phyloP scores from a whole-genome alignment of 352 stramenopile species.

The Pythium dissotocum region DNA sequence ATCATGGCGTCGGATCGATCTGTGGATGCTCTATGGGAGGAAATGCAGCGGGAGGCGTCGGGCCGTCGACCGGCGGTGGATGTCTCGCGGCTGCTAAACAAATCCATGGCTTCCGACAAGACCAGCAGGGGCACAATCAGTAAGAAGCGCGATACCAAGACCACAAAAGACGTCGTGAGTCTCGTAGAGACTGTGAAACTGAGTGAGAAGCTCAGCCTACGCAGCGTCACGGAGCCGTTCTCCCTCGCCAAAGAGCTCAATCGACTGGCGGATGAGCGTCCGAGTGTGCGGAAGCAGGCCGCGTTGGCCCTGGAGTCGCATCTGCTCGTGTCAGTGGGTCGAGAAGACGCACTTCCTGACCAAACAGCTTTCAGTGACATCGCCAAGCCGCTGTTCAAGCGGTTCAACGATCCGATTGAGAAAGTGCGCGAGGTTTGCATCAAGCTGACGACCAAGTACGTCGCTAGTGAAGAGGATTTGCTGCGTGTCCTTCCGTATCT shows the following conservation, averaged over 20 bases:
- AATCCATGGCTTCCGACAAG: constrained; percentile 34
- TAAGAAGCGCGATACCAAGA: background rate
- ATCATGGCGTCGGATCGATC: constrained; percentile 3
- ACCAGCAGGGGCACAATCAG: background rate
- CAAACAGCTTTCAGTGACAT: constrained; percentile 41
- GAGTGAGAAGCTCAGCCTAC: background rate
- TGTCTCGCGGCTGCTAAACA: constrained; percentile 39
- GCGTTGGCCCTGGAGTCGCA: constrained; percentile 46
- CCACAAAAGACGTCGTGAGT: constrained; percentile 3
- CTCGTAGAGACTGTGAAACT: background rate
- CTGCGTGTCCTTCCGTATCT: constrained; percentile 72
- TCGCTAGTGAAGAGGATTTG: constrained; percentile 55
- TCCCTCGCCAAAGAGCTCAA: constrained; percentile 51
- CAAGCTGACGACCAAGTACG: constrained; percentile 44
- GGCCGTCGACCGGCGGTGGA: constrained; percentile 19
- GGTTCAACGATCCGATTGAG: constrained; percentile 81
- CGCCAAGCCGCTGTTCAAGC: constrained; percentile 78
- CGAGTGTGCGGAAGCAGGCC: constrained; percentile 62
- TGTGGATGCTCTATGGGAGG: constrained; percentile 49
- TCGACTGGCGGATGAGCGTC: constrained; percentile 49
- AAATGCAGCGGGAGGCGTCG: constrained; percentile 41
- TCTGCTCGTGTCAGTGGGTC: constrained; percentile 20
- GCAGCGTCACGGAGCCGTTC: constrained; percentile 26
- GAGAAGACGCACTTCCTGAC: background rate
- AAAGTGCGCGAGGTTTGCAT: constrained; percentile 79